phyloP scores from a whole-genome alignment of 2,329 filamentous ascomycete genomes.

The Diaporthe sp. region DNA sequence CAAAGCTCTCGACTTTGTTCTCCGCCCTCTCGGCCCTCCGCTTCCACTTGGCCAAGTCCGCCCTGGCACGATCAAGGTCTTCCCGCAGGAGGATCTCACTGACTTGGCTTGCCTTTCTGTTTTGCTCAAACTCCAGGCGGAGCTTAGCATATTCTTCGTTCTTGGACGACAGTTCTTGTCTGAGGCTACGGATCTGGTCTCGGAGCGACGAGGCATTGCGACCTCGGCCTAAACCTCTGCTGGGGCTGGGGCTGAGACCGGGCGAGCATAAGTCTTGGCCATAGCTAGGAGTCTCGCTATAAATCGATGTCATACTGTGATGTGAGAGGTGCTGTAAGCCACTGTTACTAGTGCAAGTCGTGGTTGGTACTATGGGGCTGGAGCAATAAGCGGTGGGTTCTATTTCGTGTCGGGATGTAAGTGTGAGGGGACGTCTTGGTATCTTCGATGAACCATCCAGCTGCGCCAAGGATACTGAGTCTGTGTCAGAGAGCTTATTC shows the following conservation, averaged over 20 bases:
- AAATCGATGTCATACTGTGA: constrained; percentile 18
- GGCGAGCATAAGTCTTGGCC: constrained; percentile 8
- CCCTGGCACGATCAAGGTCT: constrained; percentile 29
- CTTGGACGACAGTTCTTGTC: constrained; percentile 36
- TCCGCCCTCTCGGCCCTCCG: constrained; percentile 41
- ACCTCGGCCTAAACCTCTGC: constrained; percentile 6
- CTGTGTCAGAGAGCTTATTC: constrained; percentile 10
- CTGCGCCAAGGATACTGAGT: constrained; percentile 15
- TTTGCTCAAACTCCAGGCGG: constrained; percentile 37
- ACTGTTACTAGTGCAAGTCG: not conserved
- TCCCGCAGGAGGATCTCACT: constrained; percentile 37
- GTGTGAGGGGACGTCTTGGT: not conserved
- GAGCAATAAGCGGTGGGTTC: constrained; percentile 23
- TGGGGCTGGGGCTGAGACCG: constrained; percentile 19
- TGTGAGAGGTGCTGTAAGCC: constrained; percentile 19
- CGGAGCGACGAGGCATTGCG: constrained; percentile 37
- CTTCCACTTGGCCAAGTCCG: constrained; percentile 36
- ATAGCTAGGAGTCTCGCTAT: not conserved
- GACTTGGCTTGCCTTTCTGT: constrained; percentile 28
- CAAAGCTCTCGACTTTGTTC: constrained; percentile 28
- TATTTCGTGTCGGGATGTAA: constrained; percentile 30
- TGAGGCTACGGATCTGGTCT: constrained; percentile 40
- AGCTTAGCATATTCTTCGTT: constrained; percentile 37
- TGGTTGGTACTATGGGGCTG: constrained; percentile 26
- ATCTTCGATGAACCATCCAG: constrained; percentile 27